Conservation (phyloP, 768 basidiomycete genomes). For the Ramaria sp. region DNA sequence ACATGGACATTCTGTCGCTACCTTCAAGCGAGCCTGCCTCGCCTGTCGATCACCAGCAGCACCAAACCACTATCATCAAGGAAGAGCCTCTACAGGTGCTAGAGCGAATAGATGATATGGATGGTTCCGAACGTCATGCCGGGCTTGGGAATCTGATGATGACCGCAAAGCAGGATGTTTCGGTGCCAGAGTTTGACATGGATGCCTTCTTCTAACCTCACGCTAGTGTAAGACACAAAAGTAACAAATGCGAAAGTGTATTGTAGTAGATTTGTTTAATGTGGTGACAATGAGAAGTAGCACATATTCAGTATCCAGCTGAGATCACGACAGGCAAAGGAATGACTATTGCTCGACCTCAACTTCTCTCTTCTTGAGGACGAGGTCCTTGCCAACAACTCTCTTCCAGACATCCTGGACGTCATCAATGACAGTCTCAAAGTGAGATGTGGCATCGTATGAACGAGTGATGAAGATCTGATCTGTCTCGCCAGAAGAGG, state of each 20-base stretch:
- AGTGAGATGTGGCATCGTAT: slow-evolving; percentile 98
- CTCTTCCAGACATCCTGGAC: slow-evolving; percentile 95
- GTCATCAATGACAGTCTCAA: slow-evolving; percentile 97
- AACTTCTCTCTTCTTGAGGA: slow-evolving; percentile 79
- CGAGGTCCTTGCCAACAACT: slow-evolving; percentile 64
- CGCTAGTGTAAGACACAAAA: neutral
- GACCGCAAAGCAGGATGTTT: slow-evolving; percentile 79
- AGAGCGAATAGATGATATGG: slow-evolving; percentile 9
- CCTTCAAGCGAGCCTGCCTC: slow-evolving; percentile 49
- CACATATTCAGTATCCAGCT: neutral
- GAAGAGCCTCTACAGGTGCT: slow-evolving; percentile 21
- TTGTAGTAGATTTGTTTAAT: neutral
- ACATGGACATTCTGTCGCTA: slow-evolving; percentile 68
- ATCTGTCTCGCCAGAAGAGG: slow-evolving; percentile 68
- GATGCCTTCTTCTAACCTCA: slow-evolving; percentile 49
- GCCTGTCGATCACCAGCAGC: slow-evolving; percentile 24
- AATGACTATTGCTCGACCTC: slow-evolving; percentile 33
- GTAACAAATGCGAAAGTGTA: neutral
- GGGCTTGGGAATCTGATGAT: slow-evolving; percentile 81
- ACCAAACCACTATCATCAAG: slow-evolving; percentile 13
- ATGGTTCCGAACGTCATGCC: slow-evolving; percentile 30
- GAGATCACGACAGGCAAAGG: neutral
- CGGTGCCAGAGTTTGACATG: slow-evolving; percentile 86
- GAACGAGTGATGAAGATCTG: slow-evolving; percentile 96
- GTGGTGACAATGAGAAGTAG: neutral